These are phyloP conservation scores for Neurospora sp. DNA, from an alignment of 495 filamentous ascomycete genomes.

Conservation along the genomic window DNA sequence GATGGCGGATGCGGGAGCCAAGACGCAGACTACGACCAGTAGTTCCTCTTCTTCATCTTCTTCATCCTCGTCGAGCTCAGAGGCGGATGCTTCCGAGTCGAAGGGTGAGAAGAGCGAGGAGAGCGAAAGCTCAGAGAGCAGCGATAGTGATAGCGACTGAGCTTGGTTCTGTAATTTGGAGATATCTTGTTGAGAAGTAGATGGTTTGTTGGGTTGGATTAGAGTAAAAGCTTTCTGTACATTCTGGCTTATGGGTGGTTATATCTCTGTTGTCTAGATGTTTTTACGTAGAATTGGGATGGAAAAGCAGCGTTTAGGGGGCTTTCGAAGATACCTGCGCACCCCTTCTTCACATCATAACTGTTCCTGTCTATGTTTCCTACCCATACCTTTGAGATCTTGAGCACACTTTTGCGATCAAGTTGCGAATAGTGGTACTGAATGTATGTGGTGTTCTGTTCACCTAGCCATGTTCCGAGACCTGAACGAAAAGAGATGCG, in stretches of 20 bases:
- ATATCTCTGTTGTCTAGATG: not conserved
- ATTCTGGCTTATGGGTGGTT: not conserved
- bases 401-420: too few species aligned
- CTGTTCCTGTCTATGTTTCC: not conserved
- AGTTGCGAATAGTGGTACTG: too few species aligned
- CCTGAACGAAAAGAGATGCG: not conserved
- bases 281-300: not conserved
- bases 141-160: slow-evolving; percentile 6
- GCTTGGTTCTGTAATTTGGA: not conserved
- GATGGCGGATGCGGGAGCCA: slow-evolving; percentile 2
- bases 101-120: slow-evolving; percentile 11
- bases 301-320: not conserved
- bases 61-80: slow-evolving; percentile 12
- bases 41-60: slow-evolving; percentile 25
- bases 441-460: not conserved
- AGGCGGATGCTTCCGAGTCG: slow-evolving; percentile 2
- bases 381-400: too few species aligned
- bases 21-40: slow-evolving; percentile 13
- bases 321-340: not conserved
- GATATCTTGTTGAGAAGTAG: not conserved
- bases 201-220: not conserved
- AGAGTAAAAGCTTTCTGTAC: too few species aligned
- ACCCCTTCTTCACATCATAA: not conserved
- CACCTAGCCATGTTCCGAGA: not conserved
- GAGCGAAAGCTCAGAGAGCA: slow-evolving; percentile 4